Evolutionary conservation across 73 alveolate genomes (phyloP).

Genomic region (Symbiodinium pilosum): DNA sequence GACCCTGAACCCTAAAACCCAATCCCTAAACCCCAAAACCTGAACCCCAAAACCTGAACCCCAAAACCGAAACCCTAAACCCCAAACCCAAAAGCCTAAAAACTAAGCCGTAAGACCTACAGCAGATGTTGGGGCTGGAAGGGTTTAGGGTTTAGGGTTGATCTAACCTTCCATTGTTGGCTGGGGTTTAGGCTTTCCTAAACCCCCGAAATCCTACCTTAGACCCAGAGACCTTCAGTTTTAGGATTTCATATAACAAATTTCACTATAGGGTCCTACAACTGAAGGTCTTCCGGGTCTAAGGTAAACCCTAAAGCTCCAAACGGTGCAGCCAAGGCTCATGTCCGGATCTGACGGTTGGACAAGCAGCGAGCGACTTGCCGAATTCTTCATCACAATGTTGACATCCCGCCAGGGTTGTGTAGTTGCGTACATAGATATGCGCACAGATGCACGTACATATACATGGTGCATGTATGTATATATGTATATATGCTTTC

Average conservation of each 20-base stretch:
- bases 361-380: slow-evolving; percentile 37
- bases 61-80: background rate
- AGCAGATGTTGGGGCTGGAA: background rate
- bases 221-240: too few species aligned
- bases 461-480: too few species aligned
- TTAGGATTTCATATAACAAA: too few species aligned
- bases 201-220: background rate
- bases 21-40: background rate
- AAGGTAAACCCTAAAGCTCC: background rate
- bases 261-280: too few species aligned
- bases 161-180: too few species aligned
- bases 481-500: too few species aligned
- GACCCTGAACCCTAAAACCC: background rate
- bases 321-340: background rate
- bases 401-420: background rate
- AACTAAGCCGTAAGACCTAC: background rate
- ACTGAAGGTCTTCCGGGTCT: background rate
- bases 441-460: too few species aligned
- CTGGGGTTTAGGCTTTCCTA: background rate
- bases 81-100: background rate
- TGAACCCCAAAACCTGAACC: background rate
- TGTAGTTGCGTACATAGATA: too few species aligned
- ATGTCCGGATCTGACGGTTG: slow-evolving; percentile 74
- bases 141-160: background rate
- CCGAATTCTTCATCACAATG: too few species aligned